Percentiles rank a stretch among this genome's conserved stretches.
Conservation (phyloP, 768 basidiomycete species). For the Boletus sensibilis region DNA sequence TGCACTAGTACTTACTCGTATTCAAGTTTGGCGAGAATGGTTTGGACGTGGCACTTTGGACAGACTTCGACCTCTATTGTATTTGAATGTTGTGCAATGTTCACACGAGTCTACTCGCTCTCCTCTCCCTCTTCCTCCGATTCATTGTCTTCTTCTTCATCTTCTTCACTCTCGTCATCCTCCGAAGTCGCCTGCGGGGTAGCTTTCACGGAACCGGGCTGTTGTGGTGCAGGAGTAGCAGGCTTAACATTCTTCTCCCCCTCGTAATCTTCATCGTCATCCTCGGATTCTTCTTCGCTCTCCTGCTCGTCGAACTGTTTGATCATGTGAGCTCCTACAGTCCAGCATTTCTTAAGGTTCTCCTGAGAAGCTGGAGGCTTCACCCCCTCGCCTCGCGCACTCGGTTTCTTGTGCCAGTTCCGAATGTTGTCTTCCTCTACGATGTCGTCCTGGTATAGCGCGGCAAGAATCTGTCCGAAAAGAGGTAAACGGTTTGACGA, state of each 20-base stretch:
- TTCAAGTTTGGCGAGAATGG: not conserved
- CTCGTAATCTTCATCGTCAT: constrained; percentile 20
- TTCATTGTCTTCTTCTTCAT: not conserved
- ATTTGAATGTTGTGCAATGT: constrained; percentile 6
- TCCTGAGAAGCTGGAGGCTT: constrained; percentile 43
- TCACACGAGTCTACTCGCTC: constrained; percentile 9
- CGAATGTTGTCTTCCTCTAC: constrained; percentile 89
- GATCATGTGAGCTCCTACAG: constrained; percentile 70
- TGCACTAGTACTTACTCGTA: not conserved
- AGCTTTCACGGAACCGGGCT: not conserved
- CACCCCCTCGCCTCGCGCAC: constrained; percentile 51
- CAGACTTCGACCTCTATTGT: constrained; percentile 3
- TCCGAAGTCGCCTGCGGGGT: not conserved
- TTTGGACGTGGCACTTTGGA: not conserved
- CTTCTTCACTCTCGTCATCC: constrained; percentile 8
- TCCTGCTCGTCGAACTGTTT: constrained; percentile 81
- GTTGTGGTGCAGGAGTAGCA: not conserved
- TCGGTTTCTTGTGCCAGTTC: constrained; percentile 70
- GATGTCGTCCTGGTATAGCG: constrained; percentile 88
- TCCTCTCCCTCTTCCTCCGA: constrained; percentile 18
- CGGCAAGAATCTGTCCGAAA: constrained; percentile 84
- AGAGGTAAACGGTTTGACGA: constrained; percentile 60
- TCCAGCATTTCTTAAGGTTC: constrained; percentile 67
- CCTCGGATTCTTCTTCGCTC: constrained; percentile 46
- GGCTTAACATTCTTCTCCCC: constrained; percentile 12